These are phyloP conservation scores for Grammothele lineata DNA, from an alignment of 768 basidiomycete species.

Conservation along the genomic window DNA sequence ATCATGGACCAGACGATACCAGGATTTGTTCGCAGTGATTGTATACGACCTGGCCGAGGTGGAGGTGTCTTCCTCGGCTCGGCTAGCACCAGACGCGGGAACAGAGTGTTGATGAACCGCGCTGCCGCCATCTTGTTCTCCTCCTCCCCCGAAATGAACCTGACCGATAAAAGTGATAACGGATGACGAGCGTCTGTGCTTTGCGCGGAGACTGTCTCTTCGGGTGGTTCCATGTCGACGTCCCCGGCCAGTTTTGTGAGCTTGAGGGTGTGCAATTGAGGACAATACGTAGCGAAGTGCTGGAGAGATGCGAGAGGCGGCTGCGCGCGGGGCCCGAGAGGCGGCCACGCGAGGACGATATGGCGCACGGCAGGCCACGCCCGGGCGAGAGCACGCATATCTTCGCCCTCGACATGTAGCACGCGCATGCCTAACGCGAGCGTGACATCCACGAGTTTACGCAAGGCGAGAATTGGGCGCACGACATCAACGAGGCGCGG, in stretches of 20 bases:
- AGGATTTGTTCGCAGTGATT: too few relatives aligned
- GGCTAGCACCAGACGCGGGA: constrained; percentile 4
- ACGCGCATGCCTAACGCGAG: background rate
- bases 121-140: background rate
- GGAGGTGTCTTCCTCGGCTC: too few relatives aligned
- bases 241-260: constrained; percentile 6
- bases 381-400: background rate
- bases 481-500: too few relatives aligned
- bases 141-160: background rate
- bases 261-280: constrained; percentile 1
- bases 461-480: background rate
- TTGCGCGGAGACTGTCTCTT: too few relatives aligned
- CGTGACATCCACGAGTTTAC: background rate
- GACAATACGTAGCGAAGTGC: constrained; percentile 7
- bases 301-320: background rate
- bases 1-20: too few relatives aligned
- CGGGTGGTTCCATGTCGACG: background rate
- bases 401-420: background rate
- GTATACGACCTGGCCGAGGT: too few relatives aligned
- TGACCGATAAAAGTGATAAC: constrained; percentile 1
- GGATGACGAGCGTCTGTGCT: constrained; percentile 1
- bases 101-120: constrained; percentile 6
- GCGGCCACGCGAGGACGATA: background rate
- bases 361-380: background rate
- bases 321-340: background rate